A percentile compares a stretch with the other conserved stretches of the same genome.
Evolutionary conservation across 495 filamentous ascomycete species (phyloP).

Genomic region (Hypoxylon lienhwacheense): DNA sequence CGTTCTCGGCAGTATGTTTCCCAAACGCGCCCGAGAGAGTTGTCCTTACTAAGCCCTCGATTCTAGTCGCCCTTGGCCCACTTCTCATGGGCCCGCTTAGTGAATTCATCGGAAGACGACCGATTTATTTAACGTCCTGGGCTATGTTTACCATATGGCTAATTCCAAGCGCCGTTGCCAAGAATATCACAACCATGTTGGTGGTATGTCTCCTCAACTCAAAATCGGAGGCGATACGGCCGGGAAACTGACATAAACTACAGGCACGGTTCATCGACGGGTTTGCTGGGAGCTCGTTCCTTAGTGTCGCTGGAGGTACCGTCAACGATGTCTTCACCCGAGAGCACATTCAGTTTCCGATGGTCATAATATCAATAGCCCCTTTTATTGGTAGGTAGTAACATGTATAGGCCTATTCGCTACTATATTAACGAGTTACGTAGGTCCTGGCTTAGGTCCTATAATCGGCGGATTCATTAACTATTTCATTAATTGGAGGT

Average conservation of each 20-base stretch:
- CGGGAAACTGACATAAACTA: background rate
- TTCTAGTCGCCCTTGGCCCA: constrained; percentile 63
- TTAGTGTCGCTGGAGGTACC: constrained; percentile 87
- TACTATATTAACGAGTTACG: constrained; percentile 38
- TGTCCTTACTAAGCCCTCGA: constrained; percentile 13
- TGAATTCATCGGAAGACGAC: constrained; percentile 86
- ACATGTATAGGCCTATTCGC: constrained; percentile 21
- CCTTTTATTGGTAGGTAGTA: constrained; percentile 72
- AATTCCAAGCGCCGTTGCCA: constrained; percentile 84
- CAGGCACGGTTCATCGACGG: constrained; percentile 79
- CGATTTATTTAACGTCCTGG: constrained; percentile 81
- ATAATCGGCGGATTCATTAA: constrained; percentile 67
- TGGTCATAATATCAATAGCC: constrained; percentile 69
- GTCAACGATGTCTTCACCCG: constrained; percentile 85
- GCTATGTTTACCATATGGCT: constrained; percentile 79
- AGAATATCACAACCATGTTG: constrained; percentile 81
- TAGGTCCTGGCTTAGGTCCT: constrained; percentile 52
- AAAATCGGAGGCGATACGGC: background rate
- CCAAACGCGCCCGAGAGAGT: constrained; percentile 18
- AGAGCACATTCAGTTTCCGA: constrained; percentile 66
- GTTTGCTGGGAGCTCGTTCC: constrained; percentile 80
- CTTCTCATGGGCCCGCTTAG: constrained; percentile 64
- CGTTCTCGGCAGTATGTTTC: constrained; percentile 64
- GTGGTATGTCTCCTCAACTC: constrained; percentile 42
- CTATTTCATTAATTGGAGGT: constrained; percentile 76